Evolutionary conservation across 345 rosid species (phyloP), one percentile per base, ranked within the genome.

Genomic region (Eucalyptus polybractea): DNA sequence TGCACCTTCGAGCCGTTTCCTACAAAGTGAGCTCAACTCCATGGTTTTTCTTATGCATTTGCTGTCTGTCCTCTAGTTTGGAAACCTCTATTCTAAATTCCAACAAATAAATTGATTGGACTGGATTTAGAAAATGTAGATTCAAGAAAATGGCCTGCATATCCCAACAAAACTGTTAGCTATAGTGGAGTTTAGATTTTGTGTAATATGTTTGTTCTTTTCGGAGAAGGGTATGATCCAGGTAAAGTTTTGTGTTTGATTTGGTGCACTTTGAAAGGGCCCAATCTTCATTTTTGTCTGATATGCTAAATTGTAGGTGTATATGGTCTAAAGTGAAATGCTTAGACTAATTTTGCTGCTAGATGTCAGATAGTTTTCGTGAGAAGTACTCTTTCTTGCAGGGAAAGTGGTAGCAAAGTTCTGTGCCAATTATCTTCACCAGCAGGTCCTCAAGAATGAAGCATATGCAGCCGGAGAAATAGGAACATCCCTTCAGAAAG

Each of bases 381-480:
- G 85, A 76, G 47, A 76, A 40, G 85, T 40, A 40, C 85, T 21
- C 27, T 76, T 76, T 76, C 92, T 91, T 92, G 86, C 94, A 97
- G 99, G 99, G 83, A 97, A 95, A 93, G 98, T 96, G 87, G 99
- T 97, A 83, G 96, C 99, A 58, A 97, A 97, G 91, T 97, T 97
- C 91, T 97, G 98, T 89, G 97, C 98, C 88, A 97, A 96, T 93
- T 95, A 67, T 95, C 95, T 97, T 89, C 99, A 97, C 89, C 97
- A 88, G 90, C 98, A 97, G 92, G 97, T 97, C 90, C 94, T 94
- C 65, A 95, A 92, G 93, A 88, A 91, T 90, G 98, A 96, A 80
- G 95, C 95, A 53, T 97, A 95, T 91, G 89, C 93, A 37, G 94
- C 96, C 86, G 99, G 99, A 88, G 97, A 96, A 89, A 91, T 95